These are phyloP conservation scores for Thermothelomyces thermophilus DNA, from an alignment of 2,329 filamentous ascomycete species.

Conservation along the genomic window DNA sequence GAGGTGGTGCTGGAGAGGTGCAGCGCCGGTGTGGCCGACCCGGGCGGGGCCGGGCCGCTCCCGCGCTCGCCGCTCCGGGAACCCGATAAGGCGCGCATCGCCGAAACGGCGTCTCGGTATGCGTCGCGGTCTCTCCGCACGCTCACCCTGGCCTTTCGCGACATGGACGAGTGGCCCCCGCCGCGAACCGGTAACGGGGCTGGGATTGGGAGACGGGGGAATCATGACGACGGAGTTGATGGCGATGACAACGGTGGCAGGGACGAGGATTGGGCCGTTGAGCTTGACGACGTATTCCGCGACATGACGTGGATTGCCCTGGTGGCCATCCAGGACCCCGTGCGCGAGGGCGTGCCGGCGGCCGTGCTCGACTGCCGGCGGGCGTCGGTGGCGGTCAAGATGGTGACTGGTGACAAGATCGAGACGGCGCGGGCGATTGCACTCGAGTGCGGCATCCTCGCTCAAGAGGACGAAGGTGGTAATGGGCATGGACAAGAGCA, in stretches of 20 bases:
- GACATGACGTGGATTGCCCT: constrained; percentile 58
- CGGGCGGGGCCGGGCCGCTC: too few species aligned
- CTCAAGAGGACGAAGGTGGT: constrained; percentile 25
- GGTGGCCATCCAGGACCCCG: constrained; percentile 65
- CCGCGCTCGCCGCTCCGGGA: not conserved
- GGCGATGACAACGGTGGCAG: not conserved
- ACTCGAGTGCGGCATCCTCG: constrained; percentile 47
- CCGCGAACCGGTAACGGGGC: too few species aligned
- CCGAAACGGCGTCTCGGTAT: constrained; percentile 2
- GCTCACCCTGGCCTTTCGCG: constrained; percentile 61
- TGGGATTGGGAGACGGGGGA: too few species aligned
- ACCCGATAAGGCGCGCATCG: not conserved
- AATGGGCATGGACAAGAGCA: constrained; percentile 21
- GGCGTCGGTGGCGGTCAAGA: constrained; percentile 53
- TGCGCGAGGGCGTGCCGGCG: constrained; percentile 55
- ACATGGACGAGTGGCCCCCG: constrained; percentile 57
- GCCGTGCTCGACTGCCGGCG: constrained; percentile 49
- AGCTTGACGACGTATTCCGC: constrained; percentile 49
- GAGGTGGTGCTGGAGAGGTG: constrained; percentile 43
- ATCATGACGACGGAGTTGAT: too few species aligned
- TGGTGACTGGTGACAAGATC: constrained; percentile 58
- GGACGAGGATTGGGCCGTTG: not conserved
- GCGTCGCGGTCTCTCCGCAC: constrained; percentile 17
- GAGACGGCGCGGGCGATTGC: constrained; percentile 55
- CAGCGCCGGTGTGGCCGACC: constrained; percentile 25